Evolutionary conservation across 352 stramenopile genomes (phyloP).

Genomic region (Phytophthora ramorum): DNA sequence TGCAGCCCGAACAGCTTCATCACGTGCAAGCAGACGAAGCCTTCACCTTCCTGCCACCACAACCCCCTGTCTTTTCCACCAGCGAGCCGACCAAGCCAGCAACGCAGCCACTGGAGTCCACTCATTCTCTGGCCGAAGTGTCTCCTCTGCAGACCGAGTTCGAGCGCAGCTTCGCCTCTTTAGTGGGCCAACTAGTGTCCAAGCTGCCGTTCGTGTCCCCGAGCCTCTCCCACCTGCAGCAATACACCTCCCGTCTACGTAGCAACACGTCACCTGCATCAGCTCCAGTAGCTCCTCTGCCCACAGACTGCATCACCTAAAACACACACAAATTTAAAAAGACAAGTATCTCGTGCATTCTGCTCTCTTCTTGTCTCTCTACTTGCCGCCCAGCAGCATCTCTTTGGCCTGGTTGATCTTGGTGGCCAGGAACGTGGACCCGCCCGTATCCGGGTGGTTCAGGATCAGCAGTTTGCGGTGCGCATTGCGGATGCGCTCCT

Average conservation of each 20-base stretch:
- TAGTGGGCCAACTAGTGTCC: constrained; percentile 51
- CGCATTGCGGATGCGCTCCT: constrained; percentile 97
- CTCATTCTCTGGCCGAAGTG: constrained; percentile 10
- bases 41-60: constrained; percentile 27
- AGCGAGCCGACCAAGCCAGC: neutral
- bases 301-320: neutral
- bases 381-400: constrained; percentile 90
- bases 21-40: neutral
- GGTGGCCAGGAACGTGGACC: constrained; percentile 97
- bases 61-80: neutral
- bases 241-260: constrained; percentile 34
- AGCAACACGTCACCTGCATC: neutral
- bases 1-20: constrained; percentile 18
- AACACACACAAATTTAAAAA: neutral
- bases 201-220: constrained; percentile 44
- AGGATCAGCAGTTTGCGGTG: constrained; percentile 98
- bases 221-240: constrained; percentile 39
- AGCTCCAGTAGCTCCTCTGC: constrained; percentile 15
- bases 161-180: constrained; percentile 64
- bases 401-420: constrained; percentile 99
- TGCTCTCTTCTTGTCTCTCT: constrained; percentile 22
- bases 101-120: neutral
- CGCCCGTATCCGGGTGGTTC: constrained; percentile 99
- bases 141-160: constrained; percentile 78
- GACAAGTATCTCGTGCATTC: constrained; percentile 1